Evolutionary conservation across 164 flowering plant species (phyloP), one percentile per base, ranked within the genome.

Genomic region (Brasenia schreberi): DNA sequence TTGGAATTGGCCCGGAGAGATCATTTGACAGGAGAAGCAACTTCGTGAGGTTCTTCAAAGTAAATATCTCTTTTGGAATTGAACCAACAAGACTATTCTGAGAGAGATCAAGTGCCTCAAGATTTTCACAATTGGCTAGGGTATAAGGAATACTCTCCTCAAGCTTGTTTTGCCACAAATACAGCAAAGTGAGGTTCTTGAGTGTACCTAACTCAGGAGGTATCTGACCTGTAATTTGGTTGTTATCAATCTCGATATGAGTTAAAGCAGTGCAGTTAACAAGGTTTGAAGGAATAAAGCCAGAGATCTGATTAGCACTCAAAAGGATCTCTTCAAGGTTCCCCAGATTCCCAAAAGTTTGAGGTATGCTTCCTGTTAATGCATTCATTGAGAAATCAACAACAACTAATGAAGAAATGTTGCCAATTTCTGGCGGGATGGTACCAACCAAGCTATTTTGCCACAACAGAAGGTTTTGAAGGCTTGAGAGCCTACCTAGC

Each of bases 91-190:
- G 83, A 43, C 70, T 71, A 70, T 95, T 95, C 77, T 82, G 82
- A 19, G 99, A 95, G 1, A 95, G 79, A 77, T 95, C 99, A 71
- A 95, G 85, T 58, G 94, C 94, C 72, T 92, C 85, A 61, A 95
- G 90, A 64, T 82, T 68, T 59, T 76, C 69, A 67, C 97, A 95
- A 5, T 79, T 77, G 0, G 94, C 78, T 10, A 95, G 77, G 49
- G 85, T 78, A 42, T 64, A 83, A 1, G 99, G 99, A 58, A 95
- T 81, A 1, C 61, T 76, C 42, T 97, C 97, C 0, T 90, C 79
- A 5, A 95, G 81, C 63, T 69, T 82, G 70, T 95, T 95, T 72
- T 82, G 76, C 99, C 99, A 92, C 16, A 93, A 87, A 61, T 88
- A 92, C 74, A 95, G 86, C 65, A 88, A 59, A 45, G 82, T 84